These are phyloP conservation scores for Fusarium chuoi DNA, from an alignment of 2,329 filamentous ascomycete species.

Conservation along the genomic window DNA sequence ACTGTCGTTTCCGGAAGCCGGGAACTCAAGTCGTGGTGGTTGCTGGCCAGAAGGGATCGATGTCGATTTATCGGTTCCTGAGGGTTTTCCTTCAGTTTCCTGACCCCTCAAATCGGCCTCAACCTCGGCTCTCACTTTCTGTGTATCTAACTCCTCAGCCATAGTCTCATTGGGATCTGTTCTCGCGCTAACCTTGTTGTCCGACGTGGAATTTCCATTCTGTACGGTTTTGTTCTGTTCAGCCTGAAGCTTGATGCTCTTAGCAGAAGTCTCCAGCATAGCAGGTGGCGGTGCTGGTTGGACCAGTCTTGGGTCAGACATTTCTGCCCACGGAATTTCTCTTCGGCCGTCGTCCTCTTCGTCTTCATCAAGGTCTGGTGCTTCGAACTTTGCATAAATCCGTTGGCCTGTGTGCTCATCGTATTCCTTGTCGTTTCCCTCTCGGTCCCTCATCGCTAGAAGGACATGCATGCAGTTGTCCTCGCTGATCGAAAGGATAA, in stretches of 20 bases:
- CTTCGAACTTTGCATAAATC: slow-evolving; percentile 82
- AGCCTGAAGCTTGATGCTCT: slow-evolving; percentile 40
- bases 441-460: slow-evolving; percentile 76
- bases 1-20: slow-evolving; percentile 33
- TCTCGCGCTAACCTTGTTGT: slow-evolving; percentile 44
- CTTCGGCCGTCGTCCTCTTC: slow-evolving; percentile 71
- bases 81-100: slow-evolving; percentile 20
- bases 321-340: slow-evolving; percentile 67
- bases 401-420: slow-evolving; percentile 76
- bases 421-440: slow-evolving; percentile 66
- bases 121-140: slow-evolving; percentile 44
- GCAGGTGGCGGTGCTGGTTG: slow-evolving; percentile 49
- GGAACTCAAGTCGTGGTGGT: slow-evolving; percentile 35
- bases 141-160: slow-evolving; percentile 44
- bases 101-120: slow-evolving; percentile 37
- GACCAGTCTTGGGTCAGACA: slow-evolving; percentile 76
- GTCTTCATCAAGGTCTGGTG: slow-evolving; percentile 68
- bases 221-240: slow-evolving; percentile 22
- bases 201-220: slow-evolving; percentile 14
- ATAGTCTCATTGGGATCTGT: slow-evolving; percentile 32
- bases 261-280: slow-evolving; percentile 39
- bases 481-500: slow-evolving; percentile 67
- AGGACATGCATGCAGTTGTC: slow-evolving; percentile 66
- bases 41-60: slow-evolving; percentile 47
- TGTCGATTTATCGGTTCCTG: slow-evolving; percentile 36